These are phyloP conservation scores for Physcomitrellopsis africana DNA, from an alignment of 225 moss, liverwort and hornwort genomes.

Conservation along the genomic window DNA sequence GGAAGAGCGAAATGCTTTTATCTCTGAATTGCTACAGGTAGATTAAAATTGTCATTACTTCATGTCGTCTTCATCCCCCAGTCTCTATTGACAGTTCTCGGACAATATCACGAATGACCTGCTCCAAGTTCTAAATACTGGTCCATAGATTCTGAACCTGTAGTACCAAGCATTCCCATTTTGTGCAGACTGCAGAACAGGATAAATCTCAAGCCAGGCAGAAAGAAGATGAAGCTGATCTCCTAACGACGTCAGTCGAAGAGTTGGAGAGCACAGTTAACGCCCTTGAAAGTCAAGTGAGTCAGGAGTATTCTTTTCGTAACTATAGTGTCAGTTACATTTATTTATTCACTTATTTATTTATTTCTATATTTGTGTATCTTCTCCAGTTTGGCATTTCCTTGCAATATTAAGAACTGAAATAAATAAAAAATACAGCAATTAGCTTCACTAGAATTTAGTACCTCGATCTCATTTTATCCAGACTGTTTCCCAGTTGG, in stretches of 20 bases:
- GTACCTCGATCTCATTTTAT: background rate
- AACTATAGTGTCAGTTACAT: background rate
- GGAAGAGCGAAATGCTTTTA: slow-evolving; percentile 67
- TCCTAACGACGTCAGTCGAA: slow-evolving; percentile 83
- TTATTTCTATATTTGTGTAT: no score
- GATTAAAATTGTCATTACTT: background rate
- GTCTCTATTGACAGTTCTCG: no score
- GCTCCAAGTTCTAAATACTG: no score
- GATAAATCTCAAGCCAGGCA: slow-evolving; percentile 67
- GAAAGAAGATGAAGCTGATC: slow-evolving; percentile 73
- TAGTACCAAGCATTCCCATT: slow-evolving; percentile 1
- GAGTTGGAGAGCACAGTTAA: slow-evolving; percentile 94
- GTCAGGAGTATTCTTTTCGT: slow-evolving; percentile 10
- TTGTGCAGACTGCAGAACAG: slow-evolving; percentile 69
- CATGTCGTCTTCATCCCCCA: no score
- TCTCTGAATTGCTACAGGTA: slow-evolving; percentile 86
- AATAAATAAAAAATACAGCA: no score
- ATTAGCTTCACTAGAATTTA: no score
- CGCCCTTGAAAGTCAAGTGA: slow-evolving; percentile 90
- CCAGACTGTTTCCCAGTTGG: slow-evolving; percentile 57
- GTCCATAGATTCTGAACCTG: background rate
- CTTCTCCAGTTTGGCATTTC: background rate
- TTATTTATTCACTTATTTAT: background rate
- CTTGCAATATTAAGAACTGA: background rate
- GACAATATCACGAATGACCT: no score